These are phyloP conservation scores for Fraxinus latifolia DNA, from an alignment of 305 asterid genomes.

Conservation along the genomic window DNA sequence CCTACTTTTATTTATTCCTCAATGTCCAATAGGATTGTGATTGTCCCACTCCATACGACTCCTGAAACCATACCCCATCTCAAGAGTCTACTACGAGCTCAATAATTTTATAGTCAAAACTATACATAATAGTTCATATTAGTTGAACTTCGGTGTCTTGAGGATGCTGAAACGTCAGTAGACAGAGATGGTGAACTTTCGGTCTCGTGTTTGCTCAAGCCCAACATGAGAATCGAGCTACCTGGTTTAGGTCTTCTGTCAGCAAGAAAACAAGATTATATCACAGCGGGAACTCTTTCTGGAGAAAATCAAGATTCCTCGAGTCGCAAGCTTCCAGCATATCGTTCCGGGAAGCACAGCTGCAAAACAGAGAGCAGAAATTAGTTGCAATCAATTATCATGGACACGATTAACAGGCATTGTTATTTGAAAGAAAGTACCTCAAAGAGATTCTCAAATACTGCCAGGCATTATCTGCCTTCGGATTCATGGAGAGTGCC, in stretches of 20 bases:
- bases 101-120: not conserved
- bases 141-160: not conserved
- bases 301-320: conserved; percentile 58
- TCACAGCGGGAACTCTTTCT: conserved; percentile 58
- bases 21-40: not conserved
- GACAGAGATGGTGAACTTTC: not conserved
- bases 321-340: conserved; percentile 93
- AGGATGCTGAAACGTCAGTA: not conserved
- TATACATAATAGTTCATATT: not conserved
- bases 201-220: not conserved
- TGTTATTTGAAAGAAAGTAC: conserved; percentile 34
- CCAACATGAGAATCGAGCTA: not conserved
- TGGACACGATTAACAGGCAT: not conserved
- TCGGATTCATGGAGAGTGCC: conserved; percentile 93
- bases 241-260: conserved; percentile 3
- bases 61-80: not conserved
- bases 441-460: conserved; percentile 92
- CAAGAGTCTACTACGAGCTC: not conserved
- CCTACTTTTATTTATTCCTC: not conserved
- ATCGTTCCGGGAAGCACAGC: conserved; percentile 87
- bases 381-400: conserved; percentile 6
- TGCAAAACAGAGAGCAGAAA: conserved; percentile 29
- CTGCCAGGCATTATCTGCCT: conserved; percentile 92
- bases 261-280: not conserved
- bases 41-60: not conserved